Percentiles rank a stretch among this genome's conserved stretches.
These are phyloP conservation scores for Mycena sp. DNA, from an alignment of 1,284 basidiomycete species.

Conservation along the genomic window DNA sequence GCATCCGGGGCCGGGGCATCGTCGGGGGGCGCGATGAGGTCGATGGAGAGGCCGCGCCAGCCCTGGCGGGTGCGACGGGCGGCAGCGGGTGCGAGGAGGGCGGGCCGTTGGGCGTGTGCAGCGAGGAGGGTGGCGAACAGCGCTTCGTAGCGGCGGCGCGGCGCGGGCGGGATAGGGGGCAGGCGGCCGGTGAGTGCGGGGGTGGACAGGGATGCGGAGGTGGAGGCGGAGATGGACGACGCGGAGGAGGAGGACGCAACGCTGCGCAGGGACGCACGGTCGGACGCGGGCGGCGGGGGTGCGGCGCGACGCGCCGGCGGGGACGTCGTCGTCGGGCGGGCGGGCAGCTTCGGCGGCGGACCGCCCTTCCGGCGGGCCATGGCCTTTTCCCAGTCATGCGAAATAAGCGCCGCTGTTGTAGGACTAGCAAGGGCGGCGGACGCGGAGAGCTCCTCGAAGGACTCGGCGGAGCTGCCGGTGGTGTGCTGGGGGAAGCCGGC, in stretches of 20 bases:
- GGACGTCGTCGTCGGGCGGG: constrained; percentile 49
- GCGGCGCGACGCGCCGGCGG: constrained; percentile 46
- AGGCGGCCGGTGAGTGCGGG: constrained; percentile 47
- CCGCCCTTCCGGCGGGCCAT: constrained; percentile 38
- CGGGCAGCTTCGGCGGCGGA: constrained; percentile 68
- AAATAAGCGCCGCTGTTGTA: constrained; percentile 46
- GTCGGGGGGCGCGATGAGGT: constrained; percentile 53
- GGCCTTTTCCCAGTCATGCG: constrained; percentile 57
- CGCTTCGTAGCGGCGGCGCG: constrained; percentile 70
- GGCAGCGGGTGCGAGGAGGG: constrained; percentile 50
- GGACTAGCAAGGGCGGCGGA: constrained; percentile 54
- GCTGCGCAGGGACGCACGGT: constrained; percentile 72
- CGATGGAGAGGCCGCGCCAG: constrained; percentile 81
- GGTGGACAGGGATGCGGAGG: neutral
- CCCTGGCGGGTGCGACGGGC: constrained; percentile 67
- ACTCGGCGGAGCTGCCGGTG: constrained; percentile 61
- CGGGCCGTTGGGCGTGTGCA: constrained; percentile 49
- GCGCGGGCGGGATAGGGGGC: constrained; percentile 71
- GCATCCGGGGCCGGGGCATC: constrained; percentile 44
- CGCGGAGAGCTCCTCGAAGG: constrained; percentile 74
- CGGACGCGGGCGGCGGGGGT: constrained; percentile 56
- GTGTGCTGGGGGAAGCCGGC: constrained; percentile 54
- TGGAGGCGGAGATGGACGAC: constrained; percentile 10
- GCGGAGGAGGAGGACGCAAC: constrained; percentile 32
- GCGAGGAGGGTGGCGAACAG: constrained; percentile 68